Conservation (phyloP, 805 yeast species). For the Metschnikowia borealis region DNA sequence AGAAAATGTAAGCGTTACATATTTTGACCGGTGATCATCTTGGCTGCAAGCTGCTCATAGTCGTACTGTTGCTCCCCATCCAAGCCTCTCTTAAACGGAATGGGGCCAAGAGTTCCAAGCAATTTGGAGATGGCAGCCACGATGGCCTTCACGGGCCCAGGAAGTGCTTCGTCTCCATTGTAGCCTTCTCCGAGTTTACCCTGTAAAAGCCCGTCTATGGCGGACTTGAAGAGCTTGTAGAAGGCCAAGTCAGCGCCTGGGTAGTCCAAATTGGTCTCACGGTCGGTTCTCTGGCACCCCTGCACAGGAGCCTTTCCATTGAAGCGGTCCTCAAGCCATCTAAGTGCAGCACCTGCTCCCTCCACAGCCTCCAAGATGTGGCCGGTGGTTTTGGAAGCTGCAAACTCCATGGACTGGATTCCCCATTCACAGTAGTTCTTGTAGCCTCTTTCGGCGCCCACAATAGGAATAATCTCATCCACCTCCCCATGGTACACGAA, state of each 20-base stretch:
- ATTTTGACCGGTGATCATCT: background rate
- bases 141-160: background rate
- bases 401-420: conserved; percentile 25
- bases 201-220: background rate
- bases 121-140: background rate
- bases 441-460: conserved; percentile 18
- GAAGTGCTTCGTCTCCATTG: background rate
- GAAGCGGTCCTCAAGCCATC: conserved; percentile 13
- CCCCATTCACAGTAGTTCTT: conserved; percentile 30
- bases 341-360: conserved; percentile 12
- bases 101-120: conserved; percentile 5
- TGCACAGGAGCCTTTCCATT: conserved; percentile 8
- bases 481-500: conserved; percentile 22
- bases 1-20: too few relatives aligned
- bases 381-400: conserved; percentile 21
- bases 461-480: conserved; percentile 23
- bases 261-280: conserved; percentile 12
- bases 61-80: background rate
- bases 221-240: background rate
- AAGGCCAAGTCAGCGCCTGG: conserved; percentile 8
- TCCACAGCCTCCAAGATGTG: conserved; percentile 22
- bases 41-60: background rate
- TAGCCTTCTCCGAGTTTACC: background rate
- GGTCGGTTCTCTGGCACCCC: conserved; percentile 9
- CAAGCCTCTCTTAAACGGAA: conserved; percentile 5